These are phyloP conservation scores for Fusarium virguliforme DNA, from an alignment of 2,329 filamentous ascomycete species.

Conservation along the genomic window DNA sequence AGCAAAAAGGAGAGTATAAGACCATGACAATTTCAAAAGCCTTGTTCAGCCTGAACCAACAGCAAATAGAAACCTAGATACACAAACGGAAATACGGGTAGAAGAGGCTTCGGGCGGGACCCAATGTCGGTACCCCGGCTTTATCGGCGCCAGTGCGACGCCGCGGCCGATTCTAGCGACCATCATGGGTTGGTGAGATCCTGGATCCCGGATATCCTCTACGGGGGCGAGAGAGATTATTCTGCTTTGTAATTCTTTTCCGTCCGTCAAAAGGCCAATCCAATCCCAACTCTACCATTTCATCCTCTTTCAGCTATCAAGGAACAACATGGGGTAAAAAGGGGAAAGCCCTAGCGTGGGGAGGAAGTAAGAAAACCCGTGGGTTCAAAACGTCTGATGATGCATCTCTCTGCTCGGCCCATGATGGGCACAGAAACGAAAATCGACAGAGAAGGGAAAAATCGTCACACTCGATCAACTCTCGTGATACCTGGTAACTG, in stretches of 20 bases:
- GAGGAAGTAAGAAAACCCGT: not conserved
- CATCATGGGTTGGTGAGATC: constrained; percentile 8
- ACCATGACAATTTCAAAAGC: constrained; percentile 2
- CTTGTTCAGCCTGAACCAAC: constrained; percentile 1
- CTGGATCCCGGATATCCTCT: constrained; percentile 9
- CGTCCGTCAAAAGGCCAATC: not conserved
- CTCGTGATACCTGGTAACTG: constrained; percentile 19
- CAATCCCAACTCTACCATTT: not conserved
- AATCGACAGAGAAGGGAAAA: constrained; percentile 22
- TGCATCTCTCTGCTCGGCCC: constrained; percentile 34
- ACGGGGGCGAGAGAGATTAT: not conserved
- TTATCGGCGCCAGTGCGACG: constrained; percentile 25
- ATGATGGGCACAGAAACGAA: constrained; percentile 32
- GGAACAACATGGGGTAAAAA: not conserved
- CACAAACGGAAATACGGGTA: constrained; percentile 30
- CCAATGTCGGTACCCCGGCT: constrained; percentile 15
- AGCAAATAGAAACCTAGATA: not conserved
- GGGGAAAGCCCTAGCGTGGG: not conserved
- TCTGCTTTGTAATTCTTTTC: constrained; percentile 20
- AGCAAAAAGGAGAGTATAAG: not conserved
- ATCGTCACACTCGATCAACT: constrained; percentile 32
- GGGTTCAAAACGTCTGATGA: constrained; percentile 27
- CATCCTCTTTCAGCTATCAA: not conserved
- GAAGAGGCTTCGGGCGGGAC: constrained; percentile 41
- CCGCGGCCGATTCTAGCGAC: constrained; percentile 17